These are phyloP conservation scores for Serendipita vermifera DNA, from an alignment of 768 basidiomycete genomes.

Conservation along the genomic window DNA sequence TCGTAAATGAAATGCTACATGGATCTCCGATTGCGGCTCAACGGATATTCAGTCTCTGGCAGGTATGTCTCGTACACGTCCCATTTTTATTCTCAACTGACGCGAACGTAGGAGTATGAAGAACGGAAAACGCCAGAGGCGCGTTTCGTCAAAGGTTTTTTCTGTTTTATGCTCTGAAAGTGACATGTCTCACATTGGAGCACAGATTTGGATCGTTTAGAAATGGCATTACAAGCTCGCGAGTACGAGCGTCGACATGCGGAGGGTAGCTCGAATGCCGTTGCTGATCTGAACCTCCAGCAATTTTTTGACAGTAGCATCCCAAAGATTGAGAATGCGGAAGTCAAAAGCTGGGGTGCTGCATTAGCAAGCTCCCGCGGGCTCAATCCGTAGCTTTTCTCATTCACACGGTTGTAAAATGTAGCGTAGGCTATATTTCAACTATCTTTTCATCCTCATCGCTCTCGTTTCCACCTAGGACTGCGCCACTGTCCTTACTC, in stretches of 20 bases:
- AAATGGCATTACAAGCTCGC: constrained; percentile 74
- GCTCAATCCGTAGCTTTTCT: too few species aligned
- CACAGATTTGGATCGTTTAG: constrained; percentile 71
- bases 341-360: constrained; percentile 59
- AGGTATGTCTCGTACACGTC: constrained; percentile 29
- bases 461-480: constrained; percentile 24
- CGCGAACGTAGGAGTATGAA: constrained; percentile 61
- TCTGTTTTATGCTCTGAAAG: not conserved
- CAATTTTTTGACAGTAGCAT: constrained; percentile 72
- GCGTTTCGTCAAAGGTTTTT: constrained; percentile 71
- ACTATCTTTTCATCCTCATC: constrained; percentile 64
- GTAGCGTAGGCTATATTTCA: constrained; percentile 57
- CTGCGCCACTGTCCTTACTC: constrained; percentile 14
- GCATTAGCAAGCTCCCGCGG: too few species aligned
- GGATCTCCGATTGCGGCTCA: constrained; percentile 51
- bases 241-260: constrained; percentile 56
- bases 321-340: constrained; percentile 55
- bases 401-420: too few species aligned
- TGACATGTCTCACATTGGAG: not conserved
- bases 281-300: constrained; percentile 36
- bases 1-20: constrained; percentile 82
- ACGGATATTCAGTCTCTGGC: constrained; percentile 57
- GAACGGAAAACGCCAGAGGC: constrained; percentile 59
- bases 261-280: too few species aligned
- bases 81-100: not conserved